phyloP scores from a whole-genome alignment of 805 yeast genomes.

The Pichia manshurica region DNA sequence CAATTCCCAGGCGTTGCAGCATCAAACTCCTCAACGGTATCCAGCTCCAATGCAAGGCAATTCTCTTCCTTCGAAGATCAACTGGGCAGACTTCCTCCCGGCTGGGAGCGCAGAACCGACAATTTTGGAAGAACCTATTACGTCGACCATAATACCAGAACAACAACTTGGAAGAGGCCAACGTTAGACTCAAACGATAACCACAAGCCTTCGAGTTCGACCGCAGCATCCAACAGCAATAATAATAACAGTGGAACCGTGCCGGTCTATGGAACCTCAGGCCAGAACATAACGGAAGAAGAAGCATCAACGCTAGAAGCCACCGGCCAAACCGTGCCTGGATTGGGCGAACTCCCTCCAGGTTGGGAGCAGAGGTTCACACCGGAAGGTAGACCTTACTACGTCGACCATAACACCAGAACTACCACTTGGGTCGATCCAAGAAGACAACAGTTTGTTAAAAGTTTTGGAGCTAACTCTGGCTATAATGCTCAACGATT shows the following conservation, averaged over 20 bases:
- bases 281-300: constrained; percentile 23
- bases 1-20: constrained; percentile 27
- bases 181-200: constrained; percentile 68
- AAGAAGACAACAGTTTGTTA: constrained; percentile 95
- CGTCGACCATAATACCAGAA: constrained; percentile 95
- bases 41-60: constrained; percentile 41
- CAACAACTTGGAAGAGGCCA: constrained; percentile 99
- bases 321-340: constrained; percentile 87
- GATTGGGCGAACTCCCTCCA: constrained; percentile 92
- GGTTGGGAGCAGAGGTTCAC: constrained; percentile 99
- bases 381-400: constrained; percentile 96
- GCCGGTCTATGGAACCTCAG: constrained; percentile 34
- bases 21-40: constrained; percentile 7
- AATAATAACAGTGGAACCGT: constrained; percentile 31
- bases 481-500: constrained; percentile 98
- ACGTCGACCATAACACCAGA: constrained; percentile 98
- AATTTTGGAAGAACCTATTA: constrained; percentile 96
- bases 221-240: constrained; percentile 18
- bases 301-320: constrained; percentile 51
- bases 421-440: constrained; percentile 99
- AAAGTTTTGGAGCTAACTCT: constrained; percentile 86
- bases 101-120: constrained; percentile 99
- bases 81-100: constrained; percentile 92
- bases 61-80: constrained; percentile 96
- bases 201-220: not conserved